A percentile compares a stretch with the other conserved stretches of the same genome.
phyloP scores from a whole-genome alignment of 2,329 filamentous ascomycete genomes.

The Phyllosticta paracitricarpa region DNA sequence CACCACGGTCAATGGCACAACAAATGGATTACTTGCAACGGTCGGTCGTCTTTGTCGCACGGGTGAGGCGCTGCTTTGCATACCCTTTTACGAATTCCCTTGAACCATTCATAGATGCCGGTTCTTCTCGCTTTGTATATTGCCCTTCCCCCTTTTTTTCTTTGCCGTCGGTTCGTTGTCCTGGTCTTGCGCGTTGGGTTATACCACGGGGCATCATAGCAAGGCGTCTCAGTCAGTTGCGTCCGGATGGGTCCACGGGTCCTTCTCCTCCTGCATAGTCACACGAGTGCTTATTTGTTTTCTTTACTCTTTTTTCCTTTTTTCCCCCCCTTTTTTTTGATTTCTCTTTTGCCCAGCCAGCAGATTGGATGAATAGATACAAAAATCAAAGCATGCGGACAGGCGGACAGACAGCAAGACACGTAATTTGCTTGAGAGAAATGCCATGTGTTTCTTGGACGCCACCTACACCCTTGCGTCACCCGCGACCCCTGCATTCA shows the following conservation, averaged over 20 bases:
- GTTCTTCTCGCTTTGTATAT: background rate
- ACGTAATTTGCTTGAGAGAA: too few relatives aligned
- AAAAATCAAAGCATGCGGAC: too few relatives aligned
- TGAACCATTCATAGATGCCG: background rate
- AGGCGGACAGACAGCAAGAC: too few relatives aligned
- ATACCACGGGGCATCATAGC: background rate
- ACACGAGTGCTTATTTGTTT: background rate
- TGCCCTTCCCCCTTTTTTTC: background rate
- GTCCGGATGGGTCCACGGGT: background rate
- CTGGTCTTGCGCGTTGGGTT: background rate
- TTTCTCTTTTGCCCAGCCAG: too few relatives aligned
- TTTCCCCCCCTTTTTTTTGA: too few relatives aligned
- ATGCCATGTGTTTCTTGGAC: too few relatives aligned
- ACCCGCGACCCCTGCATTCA: too few relatives aligned
- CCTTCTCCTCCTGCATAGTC: background rate
- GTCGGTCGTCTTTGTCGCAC: background rate
- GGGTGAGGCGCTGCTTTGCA: background rate
- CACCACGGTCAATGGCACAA: background rate
- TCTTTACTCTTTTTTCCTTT: too few relatives aligned
- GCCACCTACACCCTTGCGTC: too few relatives aligned
- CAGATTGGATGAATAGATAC: too few relatives aligned
- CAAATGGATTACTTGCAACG: background rate
- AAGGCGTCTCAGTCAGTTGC: background rate
- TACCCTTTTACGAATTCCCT: background rate
- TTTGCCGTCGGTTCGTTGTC: background rate